phyloP scores from a whole-genome alignment of 768 basidiomycete genomes.

The Mycena vitilis region DNA sequence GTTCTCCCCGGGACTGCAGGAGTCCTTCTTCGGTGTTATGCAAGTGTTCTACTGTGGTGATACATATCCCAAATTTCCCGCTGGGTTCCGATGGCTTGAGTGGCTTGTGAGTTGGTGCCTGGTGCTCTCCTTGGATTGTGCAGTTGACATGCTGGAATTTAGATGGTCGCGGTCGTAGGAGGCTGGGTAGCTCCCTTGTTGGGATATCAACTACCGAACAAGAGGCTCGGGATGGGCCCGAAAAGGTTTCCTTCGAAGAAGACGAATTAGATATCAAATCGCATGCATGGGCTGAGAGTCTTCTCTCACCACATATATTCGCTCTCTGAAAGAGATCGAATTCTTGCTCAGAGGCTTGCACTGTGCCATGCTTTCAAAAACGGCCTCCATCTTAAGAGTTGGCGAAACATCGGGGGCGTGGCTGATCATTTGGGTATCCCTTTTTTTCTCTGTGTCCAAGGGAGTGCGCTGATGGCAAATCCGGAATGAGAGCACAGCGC shows the following conservation, averaged over 20 bases:
- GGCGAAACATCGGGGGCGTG: too few relatives aligned
- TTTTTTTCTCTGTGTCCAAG: too few relatives aligned
- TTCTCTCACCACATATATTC: too few relatives aligned
- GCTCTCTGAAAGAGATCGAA: too few relatives aligned
- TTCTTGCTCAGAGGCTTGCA: too few relatives aligned
- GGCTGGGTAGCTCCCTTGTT: slow-evolving; percentile 6
- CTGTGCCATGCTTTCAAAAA: too few relatives aligned
- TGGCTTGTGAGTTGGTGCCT: slow-evolving; percentile 1
- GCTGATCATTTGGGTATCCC: too few relatives aligned
- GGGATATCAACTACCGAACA: slow-evolving; percentile 5
- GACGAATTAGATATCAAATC: background rate
- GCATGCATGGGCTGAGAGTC: too few relatives aligned
- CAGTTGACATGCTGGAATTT: background rate
- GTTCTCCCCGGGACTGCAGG: background rate
- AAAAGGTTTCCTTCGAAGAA: slow-evolving; percentile 5
- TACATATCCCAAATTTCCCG: slow-evolving; percentile 4
- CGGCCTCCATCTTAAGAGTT: too few relatives aligned
- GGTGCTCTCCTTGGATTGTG: background rate
- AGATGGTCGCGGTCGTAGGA: slow-evolving; percentile 1
- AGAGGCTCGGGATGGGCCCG: slow-evolving; percentile 11
- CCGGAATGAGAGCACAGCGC: too few relatives aligned
- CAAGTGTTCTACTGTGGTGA: slow-evolving; percentile 16
- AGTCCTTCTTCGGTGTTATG: slow-evolving; percentile 3
- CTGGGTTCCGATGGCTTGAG: background rate
- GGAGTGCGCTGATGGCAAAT: too few relatives aligned